Percentiles rank a stretch among this genome's conserved stretches.
phyloP scores from a whole-genome alignment of 2,329 filamentous ascomycete species.

The Leptoxyphium fumago region DNA sequence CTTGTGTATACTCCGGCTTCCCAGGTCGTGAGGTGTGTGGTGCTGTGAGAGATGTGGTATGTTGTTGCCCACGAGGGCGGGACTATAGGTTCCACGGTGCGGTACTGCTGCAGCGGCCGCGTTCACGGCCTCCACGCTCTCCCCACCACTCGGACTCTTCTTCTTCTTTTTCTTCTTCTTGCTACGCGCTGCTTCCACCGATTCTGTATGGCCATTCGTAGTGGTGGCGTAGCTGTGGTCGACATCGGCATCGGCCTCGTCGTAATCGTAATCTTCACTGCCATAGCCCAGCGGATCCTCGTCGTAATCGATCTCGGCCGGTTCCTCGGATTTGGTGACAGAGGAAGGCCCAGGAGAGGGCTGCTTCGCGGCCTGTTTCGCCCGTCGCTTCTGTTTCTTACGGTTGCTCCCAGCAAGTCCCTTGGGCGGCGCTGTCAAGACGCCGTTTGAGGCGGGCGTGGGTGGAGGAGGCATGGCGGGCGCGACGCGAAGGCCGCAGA shows the following conservation, averaged over 20 bases:
- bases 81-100: conserved; percentile 10
- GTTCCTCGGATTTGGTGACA: conserved; percentile 11
- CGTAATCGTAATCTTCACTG: conserved; percentile 22
- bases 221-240: conserved; percentile 17
- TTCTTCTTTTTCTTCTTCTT: conserved; percentile 55
- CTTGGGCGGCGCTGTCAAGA: conserved; percentile 20
- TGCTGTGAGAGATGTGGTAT: conserved; percentile 4
- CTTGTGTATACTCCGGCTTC: conserved; percentile 6
- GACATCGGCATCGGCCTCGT: conserved; percentile 12
- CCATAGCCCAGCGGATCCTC: conserved; percentile 27
- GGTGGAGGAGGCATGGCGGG: conserved; percentile 16
- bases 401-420: conserved; percentile 48
- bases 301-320: conserved; percentile 26
- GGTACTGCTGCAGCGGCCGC: not conserved
- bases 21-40: not conserved
- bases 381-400: conserved; percentile 88
- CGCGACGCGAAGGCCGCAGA: conserved; percentile 1
- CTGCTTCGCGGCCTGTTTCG: conserved; percentile 60
- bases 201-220: conserved; percentile 26
- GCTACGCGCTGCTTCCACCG: conserved; percentile 6
- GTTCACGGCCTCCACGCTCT: conserved; percentile 1
- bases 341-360: conserved; percentile 14
- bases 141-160: conserved; percentile 16
- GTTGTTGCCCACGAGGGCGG: conserved; percentile 8
- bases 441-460: conserved; percentile 21